Conservation (phyloP, 331 rosid species). For the Malus hybrid region DNA sequence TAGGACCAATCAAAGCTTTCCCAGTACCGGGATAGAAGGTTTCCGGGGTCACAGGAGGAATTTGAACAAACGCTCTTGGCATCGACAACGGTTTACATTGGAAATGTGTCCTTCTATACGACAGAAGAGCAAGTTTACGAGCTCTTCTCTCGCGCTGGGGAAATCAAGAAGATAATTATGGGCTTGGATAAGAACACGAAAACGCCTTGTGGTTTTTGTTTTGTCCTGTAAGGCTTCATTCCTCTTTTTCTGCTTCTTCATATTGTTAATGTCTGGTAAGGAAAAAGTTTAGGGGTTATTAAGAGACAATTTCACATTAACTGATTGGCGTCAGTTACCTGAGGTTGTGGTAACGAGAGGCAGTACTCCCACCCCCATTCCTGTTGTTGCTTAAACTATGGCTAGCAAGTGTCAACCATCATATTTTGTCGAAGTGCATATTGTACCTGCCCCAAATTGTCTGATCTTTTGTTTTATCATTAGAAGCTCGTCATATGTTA, state of each 20-base stretch:
- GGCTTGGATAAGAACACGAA: conserved; percentile 93
- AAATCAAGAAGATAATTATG: conserved; percentile 87
- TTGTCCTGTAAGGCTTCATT: conserved; percentile 51
- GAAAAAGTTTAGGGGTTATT: not conserved
- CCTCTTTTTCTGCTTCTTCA: not conserved
- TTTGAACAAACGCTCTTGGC: conserved; percentile 64
- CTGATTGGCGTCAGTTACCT: not conserved
- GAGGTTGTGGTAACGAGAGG: not conserved
- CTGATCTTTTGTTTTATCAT: not conserved
- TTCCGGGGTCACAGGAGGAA: conserved; percentile 76
- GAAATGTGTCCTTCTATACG: conserved; percentile 90
- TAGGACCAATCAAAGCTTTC: conserved; percentile 80
- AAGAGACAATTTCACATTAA: not conserved
- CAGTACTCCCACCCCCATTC: not conserved
- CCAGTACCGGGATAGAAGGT: conserved; percentile 77
- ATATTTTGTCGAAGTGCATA: not conserved
- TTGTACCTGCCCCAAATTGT: not conserved
- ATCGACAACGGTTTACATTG: conserved; percentile 62
- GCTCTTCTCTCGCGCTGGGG: conserved; percentile 85
- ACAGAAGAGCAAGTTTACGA: conserved; percentile 95
- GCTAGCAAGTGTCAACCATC: not conserved
- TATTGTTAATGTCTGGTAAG: not conserved
- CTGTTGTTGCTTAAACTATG: not conserved
- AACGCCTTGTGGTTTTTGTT: conserved; percentile 92
- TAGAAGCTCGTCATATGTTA: not conserved